Conservation (phyloP, 2,329 filamentous ascomycete species). For the Elsinoe necatrix region DNA sequence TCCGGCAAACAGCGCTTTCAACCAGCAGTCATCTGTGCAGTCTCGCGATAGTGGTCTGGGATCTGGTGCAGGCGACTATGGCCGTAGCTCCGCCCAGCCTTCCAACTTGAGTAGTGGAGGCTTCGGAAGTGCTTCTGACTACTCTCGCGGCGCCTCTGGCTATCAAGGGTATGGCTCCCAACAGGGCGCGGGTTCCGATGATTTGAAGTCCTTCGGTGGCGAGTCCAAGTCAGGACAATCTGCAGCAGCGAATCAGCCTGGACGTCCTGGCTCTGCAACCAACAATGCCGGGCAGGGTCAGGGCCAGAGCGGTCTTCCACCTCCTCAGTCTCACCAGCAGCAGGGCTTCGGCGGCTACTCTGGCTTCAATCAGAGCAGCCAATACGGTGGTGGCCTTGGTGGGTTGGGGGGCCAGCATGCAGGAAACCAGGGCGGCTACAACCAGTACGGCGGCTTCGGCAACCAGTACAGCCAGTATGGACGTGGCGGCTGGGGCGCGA, state of each 20-base stretch:
- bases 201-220: slow-evolving; percentile 46
- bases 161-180: slow-evolving; percentile 47
- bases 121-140: slow-evolving; percentile 48
- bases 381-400: slow-evolving; percentile 43
- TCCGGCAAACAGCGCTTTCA: slow-evolving; percentile 53
- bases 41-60: slow-evolving; percentile 39
- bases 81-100: slow-evolving; percentile 45
- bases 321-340: slow-evolving; percentile 50
- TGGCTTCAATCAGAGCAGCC: slow-evolving; percentile 41
- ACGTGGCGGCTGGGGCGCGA: slow-evolving; percentile 29
- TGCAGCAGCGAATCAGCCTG: slow-evolving; percentile 51
- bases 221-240: slow-evolving; percentile 52
- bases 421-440: slow-evolving; percentile 39
- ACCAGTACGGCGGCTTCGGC: slow-evolving; percentile 30
- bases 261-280: slow-evolving; percentile 54
- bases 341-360: slow-evolving; percentile 50
- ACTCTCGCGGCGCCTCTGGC: slow-evolving; percentile 49
- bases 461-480: slow-evolving; percentile 26
- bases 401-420: slow-evolving; percentile 43
- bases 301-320: slow-evolving; percentile 39
- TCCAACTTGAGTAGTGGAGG: slow-evolving; percentile 47
- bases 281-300: slow-evolving; percentile 46
- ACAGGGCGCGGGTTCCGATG: slow-evolving; percentile 31
- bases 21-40: slow-evolving; percentile 34
- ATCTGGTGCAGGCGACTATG: slow-evolving; percentile 51